phyloP scores from a whole-genome alignment of 2,329 filamentous ascomycete species.

The Colletotrichum godetiae region DNA sequence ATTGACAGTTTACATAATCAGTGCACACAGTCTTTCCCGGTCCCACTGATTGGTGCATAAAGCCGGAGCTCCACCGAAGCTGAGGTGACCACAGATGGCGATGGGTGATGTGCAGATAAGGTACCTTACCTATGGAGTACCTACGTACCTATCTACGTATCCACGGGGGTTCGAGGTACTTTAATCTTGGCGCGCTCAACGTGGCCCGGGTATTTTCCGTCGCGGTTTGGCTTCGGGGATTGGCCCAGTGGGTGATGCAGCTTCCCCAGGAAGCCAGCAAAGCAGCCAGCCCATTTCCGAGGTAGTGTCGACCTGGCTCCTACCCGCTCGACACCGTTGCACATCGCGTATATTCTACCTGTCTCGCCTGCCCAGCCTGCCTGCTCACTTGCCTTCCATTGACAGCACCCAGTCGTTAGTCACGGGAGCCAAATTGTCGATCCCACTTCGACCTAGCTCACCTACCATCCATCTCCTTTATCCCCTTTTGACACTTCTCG shows the following conservation, averaged over 20 bases:
- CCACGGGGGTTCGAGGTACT: conserved; percentile 13
- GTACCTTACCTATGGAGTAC: no score
- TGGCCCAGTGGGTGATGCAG: not conserved
- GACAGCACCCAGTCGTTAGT: not conserved
- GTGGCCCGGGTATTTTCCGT: not conserved
- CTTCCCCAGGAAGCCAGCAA: not conserved
- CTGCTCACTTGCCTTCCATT: not conserved
- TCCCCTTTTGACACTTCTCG: conserved; percentile 15
- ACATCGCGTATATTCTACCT: not conserved
- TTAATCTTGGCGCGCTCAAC: conserved; percentile 12
- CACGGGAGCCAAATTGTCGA: conserved; percentile 26
- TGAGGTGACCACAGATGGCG: not conserved
- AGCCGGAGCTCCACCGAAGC: conserved; percentile 8
- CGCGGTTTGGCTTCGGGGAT: not conserved
- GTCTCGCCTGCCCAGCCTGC: not conserved
- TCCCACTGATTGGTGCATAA: conserved; percentile 14
- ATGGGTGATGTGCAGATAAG: not conserved
- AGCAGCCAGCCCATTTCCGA: not conserved
- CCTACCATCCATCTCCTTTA: not conserved
- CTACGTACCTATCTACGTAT: no score
- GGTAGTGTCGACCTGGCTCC: not conserved
- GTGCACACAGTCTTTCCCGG: not conserved
- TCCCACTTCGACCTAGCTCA: conserved; percentile 16
- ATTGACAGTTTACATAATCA: no score
- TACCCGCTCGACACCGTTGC: accelerated